These are phyloP conservation scores for Diaporthe australafricana DNA, from an alignment of 2,329 filamentous ascomycete genomes.

Conservation along the genomic window DNA sequence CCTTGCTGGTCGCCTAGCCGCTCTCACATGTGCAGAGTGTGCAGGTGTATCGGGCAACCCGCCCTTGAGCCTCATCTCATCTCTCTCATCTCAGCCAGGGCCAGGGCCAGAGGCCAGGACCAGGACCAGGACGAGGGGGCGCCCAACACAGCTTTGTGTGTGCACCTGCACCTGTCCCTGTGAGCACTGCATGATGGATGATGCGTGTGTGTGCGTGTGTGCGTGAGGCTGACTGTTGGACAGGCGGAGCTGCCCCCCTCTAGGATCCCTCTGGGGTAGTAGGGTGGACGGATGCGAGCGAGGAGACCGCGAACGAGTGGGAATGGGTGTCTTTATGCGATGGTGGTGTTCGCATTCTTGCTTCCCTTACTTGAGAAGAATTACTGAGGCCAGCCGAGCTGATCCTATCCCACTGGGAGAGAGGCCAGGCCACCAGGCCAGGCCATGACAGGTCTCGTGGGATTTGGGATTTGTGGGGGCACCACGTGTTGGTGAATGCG, in stretches of 20 bases:
- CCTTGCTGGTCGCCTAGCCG: background rate
- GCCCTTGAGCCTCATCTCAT: slow-evolving; percentile 25
- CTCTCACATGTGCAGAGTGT: background rate
- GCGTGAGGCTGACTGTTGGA: slow-evolving; percentile 12
- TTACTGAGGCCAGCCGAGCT: slow-evolving; percentile 14
- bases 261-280: background rate
- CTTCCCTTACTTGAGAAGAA: background rate
- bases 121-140: background rate
- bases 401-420: slow-evolving; percentile 5
- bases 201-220: background rate
- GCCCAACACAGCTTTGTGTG: slow-evolving; percentile 22
- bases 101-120: background rate
- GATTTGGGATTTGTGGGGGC: background rate
- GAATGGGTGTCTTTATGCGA: background rate
- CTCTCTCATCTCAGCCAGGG: slow-evolving; percentile 4
- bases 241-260: background rate
- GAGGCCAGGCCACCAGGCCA: background rate
- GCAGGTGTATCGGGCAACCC: slow-evolving; percentile 4
- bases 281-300: background rate
- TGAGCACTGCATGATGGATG: slow-evolving; percentile 24
- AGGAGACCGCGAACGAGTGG: background rate
- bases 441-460: background rate
- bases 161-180: background rate
- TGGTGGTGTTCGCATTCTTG: slow-evolving; percentile 6
- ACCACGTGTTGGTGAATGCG: background rate